A percentile compares a stretch with the other conserved stretches of the same genome.
These are phyloP conservation scores for Apodospora peruviana DNA, from an alignment of 495 filamentous ascomycete species.

Conservation along the genomic window DNA sequence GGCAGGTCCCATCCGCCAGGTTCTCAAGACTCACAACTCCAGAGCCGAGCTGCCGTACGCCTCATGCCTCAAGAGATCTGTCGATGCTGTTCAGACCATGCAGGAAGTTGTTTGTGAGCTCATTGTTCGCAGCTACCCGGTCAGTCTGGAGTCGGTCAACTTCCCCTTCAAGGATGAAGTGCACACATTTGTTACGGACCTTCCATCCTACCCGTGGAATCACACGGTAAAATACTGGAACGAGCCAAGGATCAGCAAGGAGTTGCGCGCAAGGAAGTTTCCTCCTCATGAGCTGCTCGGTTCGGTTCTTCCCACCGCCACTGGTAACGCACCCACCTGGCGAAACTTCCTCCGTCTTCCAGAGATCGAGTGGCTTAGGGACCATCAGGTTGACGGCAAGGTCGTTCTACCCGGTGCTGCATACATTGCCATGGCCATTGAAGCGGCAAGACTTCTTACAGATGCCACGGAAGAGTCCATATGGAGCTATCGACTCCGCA, in stretches of 20 bases:
- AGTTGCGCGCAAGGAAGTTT: background rate
- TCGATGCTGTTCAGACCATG: conserved; percentile 12
- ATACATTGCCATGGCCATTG: conserved; percentile 46
- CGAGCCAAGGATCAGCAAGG: conserved; percentile 11
- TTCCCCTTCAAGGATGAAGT: background rate
- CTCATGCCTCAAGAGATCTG: conserved; percentile 7
- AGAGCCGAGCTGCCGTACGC: conserved; percentile 1
- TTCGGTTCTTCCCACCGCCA: conserved; percentile 7
- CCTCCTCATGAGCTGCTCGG: conserved; percentile 29
- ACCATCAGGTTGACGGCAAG: conserved; percentile 34
- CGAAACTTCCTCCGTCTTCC: conserved; percentile 35
- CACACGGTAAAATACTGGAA: conserved; percentile 6
- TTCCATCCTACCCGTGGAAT: conserved; percentile 38
- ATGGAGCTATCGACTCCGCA: conserved; percentile 3
- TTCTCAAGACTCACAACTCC: background rate
- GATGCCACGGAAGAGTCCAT: conserved; percentile 6
- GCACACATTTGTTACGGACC: conserved; percentile 15
- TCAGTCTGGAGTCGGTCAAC: conserved; percentile 1
- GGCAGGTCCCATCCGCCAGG: conserved; percentile 14
- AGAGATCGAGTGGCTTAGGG: conserved; percentile 43
- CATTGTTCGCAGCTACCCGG: conserved; percentile 3
- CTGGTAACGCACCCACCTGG: conserved; percentile 30
- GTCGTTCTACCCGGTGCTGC: conserved; percentile 51
- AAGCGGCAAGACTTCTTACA: conserved; percentile 37
- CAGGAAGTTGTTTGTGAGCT: conserved; percentile 9